Evolutionary conservation across 2,329 filamentous ascomycete genomes (phyloP).

Genomic region (Alternaria sp.): DNA sequence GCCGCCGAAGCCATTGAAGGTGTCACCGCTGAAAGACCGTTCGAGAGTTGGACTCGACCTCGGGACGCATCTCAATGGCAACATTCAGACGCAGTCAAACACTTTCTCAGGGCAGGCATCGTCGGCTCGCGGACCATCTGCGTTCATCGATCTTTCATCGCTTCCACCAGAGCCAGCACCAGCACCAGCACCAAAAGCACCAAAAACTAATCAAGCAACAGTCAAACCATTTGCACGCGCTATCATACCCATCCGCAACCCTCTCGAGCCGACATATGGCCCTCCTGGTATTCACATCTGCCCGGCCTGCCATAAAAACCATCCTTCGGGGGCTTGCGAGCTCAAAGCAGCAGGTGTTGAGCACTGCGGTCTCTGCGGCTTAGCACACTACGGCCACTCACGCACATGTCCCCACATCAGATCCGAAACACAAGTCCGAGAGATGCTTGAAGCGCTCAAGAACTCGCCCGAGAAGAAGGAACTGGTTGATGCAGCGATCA

Average conservation of each 20-base stretch:
- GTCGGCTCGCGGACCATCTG: neutral
- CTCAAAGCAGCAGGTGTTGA: slow-evolving; percentile 67
- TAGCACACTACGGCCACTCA: slow-evolving; percentile 67
- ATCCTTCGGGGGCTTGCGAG: slow-evolving; percentile 67
- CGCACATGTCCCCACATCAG: slow-evolving; percentile 69
- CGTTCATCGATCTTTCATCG: neutral
- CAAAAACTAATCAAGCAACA: slow-evolving; percentile 27
- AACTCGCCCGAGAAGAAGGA: slow-evolving; percentile 64
- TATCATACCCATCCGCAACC: slow-evolving; percentile 37
- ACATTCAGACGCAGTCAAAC: neutral
- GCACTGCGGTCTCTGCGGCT: slow-evolving; percentile 68
- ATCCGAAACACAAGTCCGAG: slow-evolving; percentile 68
- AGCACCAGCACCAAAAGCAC: slow-evolving; percentile 2
- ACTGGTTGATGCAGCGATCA: slow-evolving; percentile 62
- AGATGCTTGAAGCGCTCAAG: slow-evolving; percentile 70
- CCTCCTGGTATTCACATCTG: slow-evolving; percentile 51
- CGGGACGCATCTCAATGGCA: neutral
- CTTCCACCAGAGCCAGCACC: neutral
- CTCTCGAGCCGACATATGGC: slow-evolving; percentile 33
- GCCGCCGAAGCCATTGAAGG: neutral
- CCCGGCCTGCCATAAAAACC: slow-evolving; percentile 62
- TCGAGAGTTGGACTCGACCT: neutral
- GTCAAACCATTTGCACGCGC: slow-evolving; percentile 47
- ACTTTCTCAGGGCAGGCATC: neutral
- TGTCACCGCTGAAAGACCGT: neutral